Evolutionary conservation across 768 basidiomycete genomes (phyloP).

Genomic region (Lentinula edodes): DNA sequence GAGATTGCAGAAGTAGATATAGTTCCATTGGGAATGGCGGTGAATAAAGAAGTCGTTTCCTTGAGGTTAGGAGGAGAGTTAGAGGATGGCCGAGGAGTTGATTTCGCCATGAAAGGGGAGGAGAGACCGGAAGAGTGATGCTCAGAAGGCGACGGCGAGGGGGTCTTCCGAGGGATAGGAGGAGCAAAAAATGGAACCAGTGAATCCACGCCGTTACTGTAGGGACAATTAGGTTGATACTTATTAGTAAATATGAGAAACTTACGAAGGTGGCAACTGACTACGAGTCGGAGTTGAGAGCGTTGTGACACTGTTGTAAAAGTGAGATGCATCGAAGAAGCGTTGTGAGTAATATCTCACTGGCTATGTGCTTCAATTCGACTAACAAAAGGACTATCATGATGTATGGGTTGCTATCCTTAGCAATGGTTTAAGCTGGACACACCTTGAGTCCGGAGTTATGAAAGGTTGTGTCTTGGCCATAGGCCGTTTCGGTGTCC

Average conservation of each 20-base stretch:
- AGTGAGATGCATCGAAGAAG: background rate
- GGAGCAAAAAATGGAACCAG: background rate
- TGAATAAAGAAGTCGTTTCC: slow-evolving; percentile 11
- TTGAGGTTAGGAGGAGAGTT: slow-evolving; percentile 11
- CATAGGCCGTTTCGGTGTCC: background rate
- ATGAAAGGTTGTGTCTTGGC: slow-evolving; percentile 7
- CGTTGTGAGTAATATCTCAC: background rate
- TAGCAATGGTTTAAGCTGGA: background rate
- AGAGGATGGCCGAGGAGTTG: slow-evolving; percentile 7
- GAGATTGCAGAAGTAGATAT: slow-evolving; percentile 12
- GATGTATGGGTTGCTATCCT: background rate
- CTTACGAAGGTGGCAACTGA: background rate
- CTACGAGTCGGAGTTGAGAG: background rate
- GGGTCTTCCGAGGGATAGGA: background rate
- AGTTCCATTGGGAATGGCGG: slow-evolving; percentile 7
- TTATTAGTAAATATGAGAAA: background rate
- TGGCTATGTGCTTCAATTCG: background rate
- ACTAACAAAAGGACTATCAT: background rate
- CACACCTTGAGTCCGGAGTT: slow-evolving; percentile 13
- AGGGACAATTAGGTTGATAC: background rate
- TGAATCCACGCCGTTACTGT: slow-evolving; percentile 2
- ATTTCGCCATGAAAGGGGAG: slow-evolving; percentile 23
- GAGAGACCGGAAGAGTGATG: slow-evolving; percentile 9
- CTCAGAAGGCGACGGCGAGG: slow-evolving; percentile 9
- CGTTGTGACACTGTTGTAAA: background rate